A percentile compares a stretch with the other conserved stretches of the same genome.
Evolutionary conservation across 148 eudicot species (phyloP).

Genomic region (Rhododendron ovatum): DNA sequence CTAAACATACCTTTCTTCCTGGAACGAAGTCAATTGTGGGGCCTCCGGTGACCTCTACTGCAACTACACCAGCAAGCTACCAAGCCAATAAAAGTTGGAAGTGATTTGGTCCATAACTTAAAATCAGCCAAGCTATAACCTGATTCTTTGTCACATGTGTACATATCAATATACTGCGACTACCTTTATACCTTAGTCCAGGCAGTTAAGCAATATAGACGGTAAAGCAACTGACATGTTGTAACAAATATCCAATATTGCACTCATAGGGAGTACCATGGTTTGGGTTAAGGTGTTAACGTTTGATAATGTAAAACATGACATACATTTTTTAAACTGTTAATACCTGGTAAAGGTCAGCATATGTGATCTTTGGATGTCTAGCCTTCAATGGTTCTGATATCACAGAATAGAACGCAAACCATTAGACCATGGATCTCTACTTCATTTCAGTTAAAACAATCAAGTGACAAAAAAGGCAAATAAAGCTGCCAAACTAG

Average conservation of each 20-base stretch:
- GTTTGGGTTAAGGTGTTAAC: neutral
- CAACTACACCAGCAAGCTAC: conserved; percentile 94
- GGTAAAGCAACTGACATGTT: neutral
- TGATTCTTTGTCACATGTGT: too few relatives aligned
- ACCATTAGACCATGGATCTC: neutral
- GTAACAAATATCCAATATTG: neutral
- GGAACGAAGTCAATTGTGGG: conserved; percentile 71
- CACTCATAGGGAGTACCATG: neutral
- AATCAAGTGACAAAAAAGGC: neutral
- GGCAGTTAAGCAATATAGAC: neutral
- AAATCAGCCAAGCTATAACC: neutral
- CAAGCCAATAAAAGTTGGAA: conserved; percentile 5
- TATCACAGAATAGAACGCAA: conserved; percentile 14
- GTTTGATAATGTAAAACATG: neutral
- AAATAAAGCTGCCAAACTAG: neutral
- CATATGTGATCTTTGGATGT: conserved; percentile 68
- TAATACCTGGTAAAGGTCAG: conserved; percentile 86
- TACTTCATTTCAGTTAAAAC: neutral
- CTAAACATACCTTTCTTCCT: conserved; percentile 59
- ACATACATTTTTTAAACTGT: neutral
- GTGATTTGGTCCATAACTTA: neutral
- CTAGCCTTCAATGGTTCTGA: conserved; percentile 78
- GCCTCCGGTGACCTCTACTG: conserved; percentile 92
- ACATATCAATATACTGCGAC: neutral
- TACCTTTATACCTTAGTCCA: neutral